A percentile compares a stretch with the other conserved stretches of the same genome.
phyloP scores from a whole-genome alignment of 2,329 filamentous ascomycete species.

The Colletotrichum tanaceti region DNA sequence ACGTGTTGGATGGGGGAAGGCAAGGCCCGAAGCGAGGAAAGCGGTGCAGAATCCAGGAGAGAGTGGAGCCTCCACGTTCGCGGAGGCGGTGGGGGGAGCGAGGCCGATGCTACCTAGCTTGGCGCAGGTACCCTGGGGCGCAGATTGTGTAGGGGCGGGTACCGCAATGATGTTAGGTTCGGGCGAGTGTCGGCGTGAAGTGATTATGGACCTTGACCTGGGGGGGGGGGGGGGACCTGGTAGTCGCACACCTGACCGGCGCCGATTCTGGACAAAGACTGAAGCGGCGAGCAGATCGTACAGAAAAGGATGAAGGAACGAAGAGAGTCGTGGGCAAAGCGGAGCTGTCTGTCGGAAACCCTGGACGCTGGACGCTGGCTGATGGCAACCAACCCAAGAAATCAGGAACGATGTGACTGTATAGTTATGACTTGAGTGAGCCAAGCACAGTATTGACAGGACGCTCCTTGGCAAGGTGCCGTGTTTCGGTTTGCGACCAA shows the following conservation, averaged over 20 bases:
- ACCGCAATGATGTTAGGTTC: conserved; percentile 20
- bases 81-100: conserved; percentile 28
- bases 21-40: conserved; percentile 37
- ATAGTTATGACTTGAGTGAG: background rate
- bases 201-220: conserved; percentile 28
- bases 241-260: conserved; percentile 8
- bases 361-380: conserved; percentile 4
- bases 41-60: conserved; percentile 36
- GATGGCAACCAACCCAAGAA: conserved; percentile 21
- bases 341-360: conserved; percentile 10
- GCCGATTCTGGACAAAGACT: background rate
- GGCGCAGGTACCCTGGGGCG: conserved; percentile 12
- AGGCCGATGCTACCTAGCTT: conserved; percentile 34
- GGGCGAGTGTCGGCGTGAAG: conserved; percentile 21
- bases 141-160: background rate
- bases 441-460: background rate
- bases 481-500: conserved; percentile 15
- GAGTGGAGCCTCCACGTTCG: conserved; percentile 34
- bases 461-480: conserved; percentile 5
- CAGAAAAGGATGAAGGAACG: conserved; percentile 9
- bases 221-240: background rate
- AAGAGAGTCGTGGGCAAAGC: conserved; percentile 24
- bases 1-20: conserved; percentile 39
- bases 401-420: conserved; percentile 15
- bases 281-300: conserved; percentile 20